These are phyloP conservation scores for Annulohypoxylon bovei DNA, from an alignment of 495 filamentous ascomycete species.

Conservation along the genomic window DNA sequence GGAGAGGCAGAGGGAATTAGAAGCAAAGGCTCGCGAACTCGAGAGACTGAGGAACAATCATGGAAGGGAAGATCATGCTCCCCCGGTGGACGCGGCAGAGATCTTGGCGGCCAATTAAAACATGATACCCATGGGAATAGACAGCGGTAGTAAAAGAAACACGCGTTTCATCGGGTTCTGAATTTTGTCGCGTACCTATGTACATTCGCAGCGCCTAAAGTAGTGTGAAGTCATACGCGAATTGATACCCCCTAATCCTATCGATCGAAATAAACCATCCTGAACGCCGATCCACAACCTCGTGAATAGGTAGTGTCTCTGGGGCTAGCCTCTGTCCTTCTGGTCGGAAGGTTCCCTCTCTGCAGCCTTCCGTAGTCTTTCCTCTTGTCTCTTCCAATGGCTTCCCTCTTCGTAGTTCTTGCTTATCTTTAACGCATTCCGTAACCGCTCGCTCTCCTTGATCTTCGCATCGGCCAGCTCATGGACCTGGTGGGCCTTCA, in stretches of 20 bases:
- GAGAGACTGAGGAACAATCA: constrained; percentile 48
- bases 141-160: constrained; percentile 24
- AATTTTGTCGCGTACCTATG: neutral
- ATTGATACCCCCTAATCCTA: constrained; percentile 1
- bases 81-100: constrained; percentile 54
- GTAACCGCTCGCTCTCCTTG: constrained; percentile 88
- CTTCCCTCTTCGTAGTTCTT: constrained; percentile 88
- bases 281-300: constrained; percentile 25
- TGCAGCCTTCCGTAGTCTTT: constrained; percentile 69
- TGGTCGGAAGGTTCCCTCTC: constrained; percentile 57
- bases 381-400: constrained; percentile 77
- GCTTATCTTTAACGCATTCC: constrained; percentile 87
- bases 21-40: constrained; percentile 44
- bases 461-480: constrained; percentile 96
- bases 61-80: constrained; percentile 51
- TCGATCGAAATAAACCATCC: constrained; percentile 9
- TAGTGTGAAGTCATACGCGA: neutral
- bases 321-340: constrained; percentile 31
- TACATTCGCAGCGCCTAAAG: neutral
- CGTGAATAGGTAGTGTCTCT: neutral
- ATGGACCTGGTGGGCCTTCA: constrained; percentile 96
- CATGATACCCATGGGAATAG: constrained; percentile 46
- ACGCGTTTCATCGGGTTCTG: neutral
- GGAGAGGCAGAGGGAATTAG: constrained; percentile 53
- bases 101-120: constrained; percentile 58